Base-by-base conservation (phyloP, 2,329 filamentous ascomycete genomes). In the Aphanoascus verrucosus region DNA sequence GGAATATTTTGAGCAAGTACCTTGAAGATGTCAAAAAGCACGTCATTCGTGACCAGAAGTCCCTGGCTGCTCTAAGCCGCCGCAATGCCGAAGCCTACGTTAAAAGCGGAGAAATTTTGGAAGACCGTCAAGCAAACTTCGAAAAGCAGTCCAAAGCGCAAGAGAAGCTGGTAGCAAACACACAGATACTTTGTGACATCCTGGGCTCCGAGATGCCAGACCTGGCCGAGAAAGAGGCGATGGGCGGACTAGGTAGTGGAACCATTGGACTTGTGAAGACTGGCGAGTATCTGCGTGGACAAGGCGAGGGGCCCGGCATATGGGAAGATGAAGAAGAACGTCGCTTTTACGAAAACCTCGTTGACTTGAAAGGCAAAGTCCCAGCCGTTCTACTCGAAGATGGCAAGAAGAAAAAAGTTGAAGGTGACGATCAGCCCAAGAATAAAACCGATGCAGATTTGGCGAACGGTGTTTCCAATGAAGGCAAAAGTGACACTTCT, bases 291-390 rank as follows among this genome's bases (percentile, higher is more conserved):
- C 76, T 97, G 38, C 85, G 88, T 37, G 90, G 89, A 11, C 87
- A 94, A 66, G 85, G 84, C 19, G 91, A 97, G 55, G 90, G 89
- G 17, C 81, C 90, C 20, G 93, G 93, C 0, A 97, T 98, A 58
- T 98, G 93, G 93, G 90, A 96, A 72, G 93, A 98, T 62, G 93
- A 98, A 65, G 93, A 98, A 52, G 91, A 98, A 70, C 83, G 93
- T 56, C 86, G 93, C 56, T 98, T 98, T 68, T 98, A 98, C 71
- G 93, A 98, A 73, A 97, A 96, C 59, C 71, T 98, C 9, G 86
- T 94, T 11, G 93, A 98, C 65, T 74, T 98, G 14, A 95, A 94
- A 65, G 93, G 94, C 61, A 94, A 95, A 62, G 93, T 98, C 2
- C 94, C 93, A 0, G 85, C 85, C 1, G 94, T 98, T 61, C 75